Evolutionary conservation across 2,329 filamentous ascomycete species (phyloP), one percentile per base, ranked within the genome.

Genomic region (Cephalotrichum gorgonifer): DNA sequence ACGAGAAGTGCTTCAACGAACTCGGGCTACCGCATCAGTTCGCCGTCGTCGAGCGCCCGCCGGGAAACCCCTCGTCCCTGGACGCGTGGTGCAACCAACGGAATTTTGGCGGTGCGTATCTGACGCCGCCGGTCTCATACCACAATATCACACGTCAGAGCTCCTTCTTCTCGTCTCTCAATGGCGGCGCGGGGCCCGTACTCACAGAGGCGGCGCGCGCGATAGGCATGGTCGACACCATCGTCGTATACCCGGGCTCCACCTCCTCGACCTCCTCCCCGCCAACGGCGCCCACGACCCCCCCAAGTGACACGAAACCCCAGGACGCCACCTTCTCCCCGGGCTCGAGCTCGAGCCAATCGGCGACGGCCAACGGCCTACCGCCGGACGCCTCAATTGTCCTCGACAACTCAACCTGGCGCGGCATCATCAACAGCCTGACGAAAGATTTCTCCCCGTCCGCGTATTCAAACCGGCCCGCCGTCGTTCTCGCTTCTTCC

Each of bases 21-120:
- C 75, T 94, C 9, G 86, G 88, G n/a, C 69, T 94, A n/a, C 88
- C 88, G 11, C 87, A 94, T 58, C 81, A 85, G 44, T 86, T 93
- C 55, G 76, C 79, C 14, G 82, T 85, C 33, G 80, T 91, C 8
- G 86, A 91, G 62, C 75, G 85, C 48, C 79, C 81, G 4, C 73
- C 79, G 4, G 81, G 76, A 54, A 79, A 77, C 2, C 76, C 79
- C 46, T 74, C 74, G 3, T 81, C 79, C 15, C 76, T 93, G 52
- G 85, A 90, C 60, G 70, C 79, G 1, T 83, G 87, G 64, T 80
- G 88, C 56, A 77, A 81, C 50, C 83, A 88, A 58, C 78, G 78
- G 47, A 78, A 81, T 48, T 94, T 95, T 64, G 88, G 88, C 39
- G 88, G 88, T 35, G 86, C 87, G 30, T 90, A 87, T 58, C 74